Evolutionary conservation across 257 asterid genomes (phyloP).

Genomic region (Fraxinus quadrangulata): DNA sequence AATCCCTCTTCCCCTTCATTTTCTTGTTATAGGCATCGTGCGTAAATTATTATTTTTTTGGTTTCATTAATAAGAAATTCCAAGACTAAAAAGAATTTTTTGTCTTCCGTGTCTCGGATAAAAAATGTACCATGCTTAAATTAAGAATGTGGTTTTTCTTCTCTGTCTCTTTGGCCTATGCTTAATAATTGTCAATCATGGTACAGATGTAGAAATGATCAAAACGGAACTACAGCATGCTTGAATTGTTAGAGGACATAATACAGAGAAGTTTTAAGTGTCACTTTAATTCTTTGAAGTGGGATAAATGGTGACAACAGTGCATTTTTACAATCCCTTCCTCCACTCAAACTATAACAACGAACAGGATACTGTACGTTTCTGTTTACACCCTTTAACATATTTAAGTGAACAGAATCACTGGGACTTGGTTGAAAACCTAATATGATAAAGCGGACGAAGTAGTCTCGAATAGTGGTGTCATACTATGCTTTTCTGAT

Average conservation of each 20-base stretch:
- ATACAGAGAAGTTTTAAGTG: slow-evolving; percentile 1
- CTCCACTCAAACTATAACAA: not conserved
- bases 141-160: not conserved
- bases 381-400: not conserved
- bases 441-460: too few species aligned
- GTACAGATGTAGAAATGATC: slow-evolving; percentile 10
- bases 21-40: not conserved
- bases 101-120: not conserved
- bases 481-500: not conserved
- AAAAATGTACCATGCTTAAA: not conserved
- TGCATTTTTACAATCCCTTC: slow-evolving; percentile 5
- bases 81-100: not conserved
- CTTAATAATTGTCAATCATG: not conserved
- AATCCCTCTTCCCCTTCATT: not conserved
- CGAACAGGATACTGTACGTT: not conserved
- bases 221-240: slow-evolving; percentile 8
- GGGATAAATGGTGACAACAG: slow-evolving; percentile 1
- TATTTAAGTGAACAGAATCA: not conserved
- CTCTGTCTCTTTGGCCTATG: not conserved
- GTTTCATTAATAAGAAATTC: not conserved
- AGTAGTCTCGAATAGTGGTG: too few species aligned
- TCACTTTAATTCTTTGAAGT: slow-evolving; percentile 8
- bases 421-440: too few species aligned
- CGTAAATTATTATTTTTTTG: not conserved
- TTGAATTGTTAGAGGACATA: slow-evolving; percentile 6